Conservation (phyloP, 2,329 filamentous ascomycete species). For the Nannizzia gypsea region DNA sequence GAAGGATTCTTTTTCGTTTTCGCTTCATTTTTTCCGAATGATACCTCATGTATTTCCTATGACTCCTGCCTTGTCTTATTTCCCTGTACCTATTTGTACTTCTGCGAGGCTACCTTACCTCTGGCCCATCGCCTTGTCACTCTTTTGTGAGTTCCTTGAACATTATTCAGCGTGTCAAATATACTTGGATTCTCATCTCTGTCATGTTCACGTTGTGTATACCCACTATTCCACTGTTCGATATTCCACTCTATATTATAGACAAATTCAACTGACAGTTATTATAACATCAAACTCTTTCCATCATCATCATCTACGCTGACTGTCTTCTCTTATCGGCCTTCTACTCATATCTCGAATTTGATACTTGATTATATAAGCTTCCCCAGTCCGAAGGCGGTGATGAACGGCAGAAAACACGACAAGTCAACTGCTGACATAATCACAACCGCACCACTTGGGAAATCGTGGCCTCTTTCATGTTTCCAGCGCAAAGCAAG, state of each 20-base stretch:
- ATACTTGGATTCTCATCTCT: not conserved
- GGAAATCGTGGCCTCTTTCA: constrained; percentile 3
- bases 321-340: not conserved
- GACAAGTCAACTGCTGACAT: not conserved
- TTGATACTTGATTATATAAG: not conserved
- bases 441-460: constrained; percentile 1
- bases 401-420: not conserved
- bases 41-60: constrained; percentile 1
- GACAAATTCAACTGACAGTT: not conserved
- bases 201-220: too few species aligned
- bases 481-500: not conserved
- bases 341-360: not conserved
- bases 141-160: not conserved
- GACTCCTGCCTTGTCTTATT: not conserved
- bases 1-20: not conserved
- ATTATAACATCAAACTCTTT: not conserved
- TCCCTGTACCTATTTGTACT: not conserved
- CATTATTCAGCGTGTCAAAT: not conserved
- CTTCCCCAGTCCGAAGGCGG: not conserved
- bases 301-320: too few species aligned
- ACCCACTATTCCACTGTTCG: too few species aligned
- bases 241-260: not conserved
- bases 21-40: not conserved
- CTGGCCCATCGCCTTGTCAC: not conserved
- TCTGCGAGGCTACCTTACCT: not conserved